Evolutionary conservation across 2,329 filamentous ascomycete species (phyloP).

Genomic region (Botrytis porri): DNA sequence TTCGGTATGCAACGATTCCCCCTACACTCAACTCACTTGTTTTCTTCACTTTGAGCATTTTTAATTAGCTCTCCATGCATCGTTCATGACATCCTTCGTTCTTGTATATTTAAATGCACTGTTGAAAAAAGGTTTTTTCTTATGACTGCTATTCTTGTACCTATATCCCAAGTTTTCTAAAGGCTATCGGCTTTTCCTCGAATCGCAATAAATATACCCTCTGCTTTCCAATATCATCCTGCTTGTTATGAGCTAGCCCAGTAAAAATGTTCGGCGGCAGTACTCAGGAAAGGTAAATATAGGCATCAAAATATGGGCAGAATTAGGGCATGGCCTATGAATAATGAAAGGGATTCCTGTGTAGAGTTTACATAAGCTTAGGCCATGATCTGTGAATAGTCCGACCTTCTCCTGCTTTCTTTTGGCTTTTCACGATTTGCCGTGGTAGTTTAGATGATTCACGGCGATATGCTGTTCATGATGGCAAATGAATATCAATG

Average conservation of each 20-base stretch:
- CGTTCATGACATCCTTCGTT: neutral
- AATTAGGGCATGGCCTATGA: neutral
- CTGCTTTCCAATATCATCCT: neutral
- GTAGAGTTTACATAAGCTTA: neutral
- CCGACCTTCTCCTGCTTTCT: neutral
- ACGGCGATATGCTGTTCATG: neutral
- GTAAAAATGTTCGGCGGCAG: neutral
- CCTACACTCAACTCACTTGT: neutral
- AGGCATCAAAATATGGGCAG: neutral
- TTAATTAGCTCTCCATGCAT: neutral
- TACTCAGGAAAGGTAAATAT: neutral
- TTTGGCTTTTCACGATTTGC: neutral
- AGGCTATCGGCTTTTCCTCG: neutral
- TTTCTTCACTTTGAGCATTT: neutral
- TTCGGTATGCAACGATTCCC: neutral
- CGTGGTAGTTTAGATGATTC: neutral
- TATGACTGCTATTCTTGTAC: neutral
- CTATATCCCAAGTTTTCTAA: neutral
- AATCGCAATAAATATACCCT: neutral
- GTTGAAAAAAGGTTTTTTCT: neutral
- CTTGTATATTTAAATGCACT: neutral
- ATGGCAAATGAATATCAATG: neutral
- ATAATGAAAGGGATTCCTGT: neutral
- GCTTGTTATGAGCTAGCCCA: neutral
- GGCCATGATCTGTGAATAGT: neutral